These are phyloP conservation scores for Parastagonospora avenae DNA, from an alignment of 2,329 filamentous ascomycete species.

Conservation along the genomic window DNA sequence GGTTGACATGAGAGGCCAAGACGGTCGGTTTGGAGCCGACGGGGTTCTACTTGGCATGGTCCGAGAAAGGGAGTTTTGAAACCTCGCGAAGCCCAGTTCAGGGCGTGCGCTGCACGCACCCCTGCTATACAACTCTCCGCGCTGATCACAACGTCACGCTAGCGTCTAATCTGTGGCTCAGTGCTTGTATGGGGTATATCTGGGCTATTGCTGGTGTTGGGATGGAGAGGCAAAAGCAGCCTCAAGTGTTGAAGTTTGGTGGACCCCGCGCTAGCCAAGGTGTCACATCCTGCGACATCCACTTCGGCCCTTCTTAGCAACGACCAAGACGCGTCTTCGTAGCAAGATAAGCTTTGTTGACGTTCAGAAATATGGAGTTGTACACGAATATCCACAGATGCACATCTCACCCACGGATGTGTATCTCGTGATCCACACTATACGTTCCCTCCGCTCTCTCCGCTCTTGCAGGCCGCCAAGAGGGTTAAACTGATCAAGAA, in stretches of 20 bases:
- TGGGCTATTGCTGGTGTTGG: not conserved
- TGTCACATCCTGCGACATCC: not conserved
- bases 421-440: not conserved
- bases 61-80: slow-evolving; percentile 24
- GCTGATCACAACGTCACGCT: slow-evolving; percentile 11
- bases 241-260: not conserved
- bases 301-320: not conserved
- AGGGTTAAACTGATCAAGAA: slow-evolving; percentile 17
- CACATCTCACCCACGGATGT: not conserved
- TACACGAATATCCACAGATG: not conserved
- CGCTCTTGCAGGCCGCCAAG: slow-evolving; percentile 31
- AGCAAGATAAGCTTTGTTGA: not conserved
- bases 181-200: not conserved
- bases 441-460: slow-evolving; percentile 23
- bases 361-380: not conserved
- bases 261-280: not conserved
- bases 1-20: slow-evolving; percentile 34
- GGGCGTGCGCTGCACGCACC: slow-evolving; percentile 11
- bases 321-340: not conserved
- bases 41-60: slow-evolving; percentile 17
- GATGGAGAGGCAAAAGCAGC: slow-evolving; percentile 4
- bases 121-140: slow-evolving; percentile 5
- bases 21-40: slow-evolving; percentile 29
- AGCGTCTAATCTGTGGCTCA: not conserved
- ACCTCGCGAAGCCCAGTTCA: slow-evolving; percentile 21